Base-by-base conservation (phyloP, 768 basidiomycete species). In the Suillus subluteus region DNA sequence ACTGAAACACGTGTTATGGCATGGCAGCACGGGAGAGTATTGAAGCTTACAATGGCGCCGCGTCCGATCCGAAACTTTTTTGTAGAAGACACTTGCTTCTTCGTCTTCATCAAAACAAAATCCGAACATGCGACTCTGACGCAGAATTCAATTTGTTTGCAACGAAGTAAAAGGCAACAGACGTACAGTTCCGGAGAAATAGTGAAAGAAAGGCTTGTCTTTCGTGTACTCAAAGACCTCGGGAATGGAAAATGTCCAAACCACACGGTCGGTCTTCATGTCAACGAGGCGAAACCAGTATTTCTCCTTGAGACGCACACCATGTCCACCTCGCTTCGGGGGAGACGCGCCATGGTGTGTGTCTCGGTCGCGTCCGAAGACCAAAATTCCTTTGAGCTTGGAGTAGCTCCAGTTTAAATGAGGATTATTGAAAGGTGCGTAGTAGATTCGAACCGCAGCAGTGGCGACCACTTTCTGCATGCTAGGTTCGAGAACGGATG, bases 181-280 rank as follows among this genome's bases (percentile, higher is more conserved):
- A 82, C 92, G 74, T 73, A 96, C 96, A 80, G 91, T 87, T 50
- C 92, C 93, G 56, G 89, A 87, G 78, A 97, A 96, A 46, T 89
- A 84, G 77, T 98, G 95, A 79, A 98, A 98, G 81, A 97, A 97
- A 3, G 94, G 92, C 65, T 91, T 87, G 76, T 98, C 95, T 70
- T 90, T 84, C 71, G 86, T 84, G 76, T 96, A 98, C 63, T 88
- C 84, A 71, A 90, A 84, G 58, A 80, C 79, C 55, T 80, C 79
- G 0, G 87, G 86, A 63, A 91, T 81, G 67, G 84, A 84, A 79
- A 91, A 90, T 75, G 85, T 82, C 91, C 91, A 92, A 12, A 89
- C 82, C 46, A 87, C 83, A 73, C 86, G 87, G 40, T 83, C 85
- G 3, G 85, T 81, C 62, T 81, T 82, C 64, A 83, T 76, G 66